These are phyloP conservation scores for Aspergillus texensis DNA, from an alignment of 2,329 filamentous ascomycete species.

Conservation along the genomic window DNA sequence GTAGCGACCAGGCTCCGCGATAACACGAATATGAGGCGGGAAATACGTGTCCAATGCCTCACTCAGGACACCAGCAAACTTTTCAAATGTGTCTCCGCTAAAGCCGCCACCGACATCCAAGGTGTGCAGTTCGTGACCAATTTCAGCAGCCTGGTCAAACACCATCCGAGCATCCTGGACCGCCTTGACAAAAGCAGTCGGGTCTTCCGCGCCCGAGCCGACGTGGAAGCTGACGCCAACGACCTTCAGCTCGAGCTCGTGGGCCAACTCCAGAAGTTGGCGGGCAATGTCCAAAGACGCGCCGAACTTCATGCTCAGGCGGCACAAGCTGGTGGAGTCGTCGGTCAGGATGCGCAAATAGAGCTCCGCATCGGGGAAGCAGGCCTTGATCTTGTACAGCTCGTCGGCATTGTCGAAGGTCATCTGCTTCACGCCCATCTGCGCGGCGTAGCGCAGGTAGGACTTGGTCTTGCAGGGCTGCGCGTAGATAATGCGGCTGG, in stretches of 20 bases:
- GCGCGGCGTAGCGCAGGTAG: conserved; percentile 87
- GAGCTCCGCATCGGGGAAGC: conserved; percentile 86
- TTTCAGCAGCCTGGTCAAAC: conserved; percentile 77
- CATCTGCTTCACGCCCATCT: conserved; percentile 91
- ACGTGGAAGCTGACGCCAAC: conserved; percentile 98
- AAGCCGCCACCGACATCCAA: conserved; percentile 96
- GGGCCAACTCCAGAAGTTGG: conserved; percentile 76
- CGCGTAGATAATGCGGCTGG: conserved; percentile 94
- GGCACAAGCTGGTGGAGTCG: conserved; percentile 91
- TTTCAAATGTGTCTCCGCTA: conserved; percentile 85
- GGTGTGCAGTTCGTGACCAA: conserved; percentile 81
- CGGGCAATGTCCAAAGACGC: conserved; percentile 82
- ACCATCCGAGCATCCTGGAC: conserved; percentile 86
- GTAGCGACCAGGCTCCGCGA: conserved; percentile 94
- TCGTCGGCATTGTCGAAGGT: conserved; percentile 99
- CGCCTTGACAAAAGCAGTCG: conserved; percentile 86
- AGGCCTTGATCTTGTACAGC: conserved; percentile 94
- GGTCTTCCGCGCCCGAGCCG: conserved; percentile 92
- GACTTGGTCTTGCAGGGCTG: conserved; percentile 99
- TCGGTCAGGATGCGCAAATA: conserved; percentile 95
- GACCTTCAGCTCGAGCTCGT: conserved; percentile 81
- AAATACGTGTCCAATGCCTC: conserved; percentile 85
- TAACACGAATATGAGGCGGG: conserved; percentile 79
- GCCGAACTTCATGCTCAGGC: conserved; percentile 95
- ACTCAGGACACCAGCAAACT: conserved; percentile 80